Percentiles rank a stretch among this genome's conserved stretches.
phyloP scores from a whole-genome alignment of 345 rosid genomes.

The thale cress (Arabidopsis thaliana) region TAIR10.1 NC_003070.9:23352001-23352500 shows the following conservation, averaged over 20 bases:
- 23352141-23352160: slow-evolving; percentile 42
- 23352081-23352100: slow-evolving; percentile 32
- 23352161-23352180: slow-evolving; percentile 36
- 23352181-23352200: slow-evolving; percentile 43
- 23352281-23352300: slow-evolving; percentile 18
- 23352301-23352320: slow-evolving; percentile 29
- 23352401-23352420: slow-evolving; percentile 32
- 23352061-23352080: slow-evolving; percentile 9
- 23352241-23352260: slow-evolving; percentile 27
- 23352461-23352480: background rate
- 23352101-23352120: slow-evolving; percentile 37
- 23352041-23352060: slow-evolving; percentile 38
- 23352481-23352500: too few species aligned
- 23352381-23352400: slow-evolving; percentile 63
- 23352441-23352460: slow-evolving; percentile 14
- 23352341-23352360: background rate
- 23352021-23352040: slow-evolving; percentile 45
- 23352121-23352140: slow-evolving; percentile 38
- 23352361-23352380: slow-evolving; percentile 53
- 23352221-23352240: slow-evolving; percentile 28
- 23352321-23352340: slow-evolving; percentile 16
- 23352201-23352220: slow-evolving; percentile 37
- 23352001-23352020: slow-evolving; percentile 31
- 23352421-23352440: slow-evolving; percentile 1
- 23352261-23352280: slow-evolving; percentile 20